Evolutionary conservation across 1,284 basidiomycete species (phyloP), one percentile per base, ranked within the genome.

Genomic region (Pholiota adiposa): DNA sequence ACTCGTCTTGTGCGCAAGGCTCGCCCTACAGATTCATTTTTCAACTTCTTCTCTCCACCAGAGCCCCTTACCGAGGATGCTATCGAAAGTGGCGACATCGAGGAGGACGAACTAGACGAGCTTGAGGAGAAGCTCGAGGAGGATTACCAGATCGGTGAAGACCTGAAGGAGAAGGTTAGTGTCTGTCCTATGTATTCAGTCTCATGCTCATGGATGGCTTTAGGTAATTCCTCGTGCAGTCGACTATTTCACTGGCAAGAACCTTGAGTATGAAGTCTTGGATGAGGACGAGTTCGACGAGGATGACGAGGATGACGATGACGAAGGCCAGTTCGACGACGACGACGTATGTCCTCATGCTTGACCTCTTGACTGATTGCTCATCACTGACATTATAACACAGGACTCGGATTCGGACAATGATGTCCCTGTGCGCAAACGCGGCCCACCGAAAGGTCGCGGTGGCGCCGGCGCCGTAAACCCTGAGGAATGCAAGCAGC

Each of bases 121-220:
- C 83, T 98, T 58, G 96, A 98, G 75, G 91, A 92, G 75, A 91
- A 93, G 72, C 85, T 99, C 55, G 97, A 98, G 82, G 83, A 96
- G 65, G 97, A 99, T 79, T 98, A 98, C 77, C 96, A 98, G 82
- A 92, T 98, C 70, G 97, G 96, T 54, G 97, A 98, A 81, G 97
- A 99, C 77, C 81, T 99, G 71, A 98, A 98, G 82, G 97, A 98
- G 77, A 93, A 96, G 82, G 92, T 91, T 56, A 1, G 54, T 56
- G 34, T 52, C n/a, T 49, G 25, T 18, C 29, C 6, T 27, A 46
- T 14, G 49, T 21, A 48, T 12, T 36, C 18, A 33, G 27, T n/a
- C 57, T 56, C 23, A 40, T 48, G 18, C 25, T 58, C 33, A 43
- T 51, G 12, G 4, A 16, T 25, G 14, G 25, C 33, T 44, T 34